Base-by-base conservation (phyloP, 495 filamentous ascomycete species). In the Parachaetomium inaequale region DNA sequence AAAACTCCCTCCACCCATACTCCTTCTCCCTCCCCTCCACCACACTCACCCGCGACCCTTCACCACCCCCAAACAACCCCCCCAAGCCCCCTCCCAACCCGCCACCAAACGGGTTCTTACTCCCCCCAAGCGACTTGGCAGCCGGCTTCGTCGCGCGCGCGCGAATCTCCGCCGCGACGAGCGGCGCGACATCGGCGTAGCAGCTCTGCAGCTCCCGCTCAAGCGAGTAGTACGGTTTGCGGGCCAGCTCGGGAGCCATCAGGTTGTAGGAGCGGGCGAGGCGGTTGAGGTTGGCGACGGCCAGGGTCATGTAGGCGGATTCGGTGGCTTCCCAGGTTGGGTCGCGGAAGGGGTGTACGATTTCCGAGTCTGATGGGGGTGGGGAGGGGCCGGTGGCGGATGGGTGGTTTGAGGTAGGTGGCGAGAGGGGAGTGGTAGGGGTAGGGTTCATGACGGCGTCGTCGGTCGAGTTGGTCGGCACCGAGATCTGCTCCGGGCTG, bases 211-310 rank as follows among this genome's bases (percentile, higher is more conserved):
- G 77, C 71, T 98, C 94, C 38, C 94, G 87, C 29, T 91, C 86
- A 3, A 98, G 83, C 26, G 79, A 86, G 70, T 91, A 90, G 67
- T 98, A 98, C 2, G 94, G 91, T 75, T 98, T 98, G 72, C 93
- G 94, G 14, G 93, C 93, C 0, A 96, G 82, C 32, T 89, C 85
- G 0, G 94, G 94, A 0, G 94, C 94, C 84, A 94, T 90, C 0
- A 98, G 84, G 63, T 98, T 98, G 78, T 98, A 98, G 7, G 90
- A 88, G 21, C 94, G 85, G 15, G 93, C 87, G 19, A 93, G 80
- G 29, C 71, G 70, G 73, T 98, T 98, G 57, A 98, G 82, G 52
- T 88, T 83, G 54, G 82, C 81, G 69, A 98, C 85, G 36, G 90
- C 83, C 7, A 96, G 85, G 55, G 84, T 82, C 71, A 89, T 88